Conservation (phyloP, 805 yeast genomes). For the Starmerella gropengiesseri region DNA sequence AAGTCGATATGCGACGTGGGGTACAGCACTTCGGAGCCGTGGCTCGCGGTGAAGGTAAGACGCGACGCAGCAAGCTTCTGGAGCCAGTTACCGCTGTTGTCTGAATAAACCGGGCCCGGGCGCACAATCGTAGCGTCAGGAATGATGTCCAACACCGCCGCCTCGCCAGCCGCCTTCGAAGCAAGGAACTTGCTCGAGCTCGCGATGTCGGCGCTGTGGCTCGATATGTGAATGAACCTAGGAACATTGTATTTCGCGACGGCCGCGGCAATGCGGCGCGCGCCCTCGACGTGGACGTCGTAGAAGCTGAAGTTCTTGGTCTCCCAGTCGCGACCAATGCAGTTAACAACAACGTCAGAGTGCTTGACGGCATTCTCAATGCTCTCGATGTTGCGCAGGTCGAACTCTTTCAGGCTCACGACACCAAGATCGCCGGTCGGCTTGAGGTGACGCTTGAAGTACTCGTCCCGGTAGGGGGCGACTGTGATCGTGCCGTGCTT, state of each 20-base stretch:
- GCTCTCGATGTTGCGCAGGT: constrained; percentile 62
- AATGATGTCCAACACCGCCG: constrained; percentile 50
- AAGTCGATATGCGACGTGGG: constrained; percentile 75
- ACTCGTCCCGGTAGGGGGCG: constrained; percentile 72
- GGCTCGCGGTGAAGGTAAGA: constrained; percentile 55
- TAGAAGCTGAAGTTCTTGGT: constrained; percentile 76
- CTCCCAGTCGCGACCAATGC: constrained; percentile 62
- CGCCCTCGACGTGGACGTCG: constrained; percentile 69
- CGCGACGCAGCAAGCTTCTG: constrained; percentile 47
- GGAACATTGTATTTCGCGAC: constrained; percentile 60
- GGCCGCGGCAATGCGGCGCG: constrained; percentile 67
- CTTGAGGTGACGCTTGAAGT: constrained; percentile 65
- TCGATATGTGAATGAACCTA: constrained; percentile 66
- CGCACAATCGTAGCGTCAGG: constrained; percentile 78
- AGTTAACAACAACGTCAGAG: constrained; percentile 72
- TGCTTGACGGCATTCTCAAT: constrained; percentile 68
- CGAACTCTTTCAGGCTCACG: constrained; percentile 72
- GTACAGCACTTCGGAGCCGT: constrained; percentile 47
- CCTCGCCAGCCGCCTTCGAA: constrained; percentile 71
- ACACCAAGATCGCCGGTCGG: constrained; percentile 82
- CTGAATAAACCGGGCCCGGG: constrained; percentile 71
- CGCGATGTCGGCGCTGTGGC: constrained; percentile 60
- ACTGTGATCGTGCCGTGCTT: constrained; percentile 69
- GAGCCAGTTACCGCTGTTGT: constrained; percentile 53
- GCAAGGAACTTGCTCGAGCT: constrained; percentile 64